These are phyloP conservation scores for Danielozyma ontarioensis DNA, from an alignment of 805 yeast species.

Conservation along the genomic window DNA sequence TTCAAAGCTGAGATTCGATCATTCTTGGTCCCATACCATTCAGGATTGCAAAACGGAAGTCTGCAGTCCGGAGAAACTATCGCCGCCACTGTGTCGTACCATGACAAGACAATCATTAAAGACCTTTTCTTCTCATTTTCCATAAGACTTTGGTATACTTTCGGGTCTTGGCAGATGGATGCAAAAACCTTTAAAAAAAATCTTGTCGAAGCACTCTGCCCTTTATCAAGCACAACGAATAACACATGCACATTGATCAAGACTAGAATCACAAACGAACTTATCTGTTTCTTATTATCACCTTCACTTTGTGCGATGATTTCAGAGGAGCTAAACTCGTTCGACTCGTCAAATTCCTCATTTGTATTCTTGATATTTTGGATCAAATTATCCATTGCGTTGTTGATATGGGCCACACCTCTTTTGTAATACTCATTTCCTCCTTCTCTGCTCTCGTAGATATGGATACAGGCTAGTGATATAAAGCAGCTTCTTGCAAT, in stretches of 20 bases:
- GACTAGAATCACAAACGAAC: conserved; percentile 41
- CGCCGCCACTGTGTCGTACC: conserved; percentile 58
- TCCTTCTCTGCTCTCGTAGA: conserved; percentile 48
- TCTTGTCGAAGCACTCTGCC: conserved; percentile 47
- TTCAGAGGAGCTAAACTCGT: conserved; percentile 35
- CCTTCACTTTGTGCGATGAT: conserved; percentile 8
- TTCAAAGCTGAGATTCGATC: conserved; percentile 43
- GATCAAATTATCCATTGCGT: conserved; percentile 51
- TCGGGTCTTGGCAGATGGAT: conserved; percentile 40
- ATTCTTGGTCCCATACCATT: conserved; percentile 45
- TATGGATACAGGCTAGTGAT: conserved; percentile 51
- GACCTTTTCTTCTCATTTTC: conserved; percentile 46
- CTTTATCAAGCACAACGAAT: conserved; percentile 51
- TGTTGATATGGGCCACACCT: conserved; percentile 51
- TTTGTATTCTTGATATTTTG: conserved; percentile 37
- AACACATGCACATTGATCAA: conserved; percentile 50
- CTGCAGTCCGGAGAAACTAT: conserved; percentile 54
- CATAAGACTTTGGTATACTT: conserved; percentile 37
- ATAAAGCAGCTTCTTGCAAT: conserved; percentile 55
- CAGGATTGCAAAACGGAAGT: conserved; percentile 46
- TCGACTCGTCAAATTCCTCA: conserved; percentile 27
- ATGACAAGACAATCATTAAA: conserved; percentile 46
- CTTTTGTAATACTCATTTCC: conserved; percentile 46
- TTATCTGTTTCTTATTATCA: conserved; percentile 4
- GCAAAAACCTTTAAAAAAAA: conserved; percentile 46